Evolutionary conservation across 2,329 filamentous ascomycete species (phyloP).

Genomic region (Xylaria sp.): DNA sequence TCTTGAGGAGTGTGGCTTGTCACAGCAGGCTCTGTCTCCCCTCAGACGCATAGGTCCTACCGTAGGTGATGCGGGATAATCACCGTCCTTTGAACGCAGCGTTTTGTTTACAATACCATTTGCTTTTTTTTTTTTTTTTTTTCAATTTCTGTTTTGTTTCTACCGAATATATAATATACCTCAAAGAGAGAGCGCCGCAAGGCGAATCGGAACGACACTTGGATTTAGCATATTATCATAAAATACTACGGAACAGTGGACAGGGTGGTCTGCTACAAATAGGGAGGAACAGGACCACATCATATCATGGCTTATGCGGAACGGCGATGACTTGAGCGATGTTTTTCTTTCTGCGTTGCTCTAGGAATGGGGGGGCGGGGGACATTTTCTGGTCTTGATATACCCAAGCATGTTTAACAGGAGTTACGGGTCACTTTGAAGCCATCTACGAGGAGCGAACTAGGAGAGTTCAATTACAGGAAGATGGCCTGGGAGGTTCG

Average conservation of each 20-base stretch:
- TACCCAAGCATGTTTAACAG: slow-evolving; percentile 41
- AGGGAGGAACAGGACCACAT: slow-evolving; percentile 36
- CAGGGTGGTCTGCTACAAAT: slow-evolving; percentile 28
- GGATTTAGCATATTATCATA: slow-evolving; percentile 37
- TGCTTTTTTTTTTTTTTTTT: slow-evolving; percentile 34
- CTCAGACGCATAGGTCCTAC: slow-evolving; percentile 37
- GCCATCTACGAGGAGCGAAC: slow-evolving; percentile 33
- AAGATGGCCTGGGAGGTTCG: slow-evolving; percentile 30
- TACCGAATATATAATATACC: slow-evolving; percentile 37
- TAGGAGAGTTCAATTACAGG: slow-evolving; percentile 19
- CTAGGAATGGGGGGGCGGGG: slow-evolving; percentile 1
- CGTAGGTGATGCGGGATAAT: slow-evolving; percentile 47
- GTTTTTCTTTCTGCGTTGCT: slow-evolving; percentile 21
- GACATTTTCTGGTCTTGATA: slow-evolving; percentile 36
- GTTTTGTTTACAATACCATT: slow-evolving; percentile 31
- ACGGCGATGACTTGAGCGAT: slow-evolving; percentile 34
- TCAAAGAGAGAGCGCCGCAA: slow-evolving; percentile 43
- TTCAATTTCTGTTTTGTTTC: slow-evolving; percentile 34
- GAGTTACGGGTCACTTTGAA: slow-evolving; percentile 28
- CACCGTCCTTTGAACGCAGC: slow-evolving; percentile 41
- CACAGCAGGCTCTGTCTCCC: slow-evolving; percentile 16
- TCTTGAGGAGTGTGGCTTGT: slow-evolving; percentile 42
- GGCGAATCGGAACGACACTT: slow-evolving; percentile 44
- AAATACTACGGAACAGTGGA: slow-evolving; percentile 37
- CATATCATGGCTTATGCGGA: slow-evolving; percentile 40